A percentile compares a stretch with the other conserved stretches of the same genome.
phyloP scores from a whole-genome alignment of 345 rosid genomes.

The Theobroma cacao region DNA sequence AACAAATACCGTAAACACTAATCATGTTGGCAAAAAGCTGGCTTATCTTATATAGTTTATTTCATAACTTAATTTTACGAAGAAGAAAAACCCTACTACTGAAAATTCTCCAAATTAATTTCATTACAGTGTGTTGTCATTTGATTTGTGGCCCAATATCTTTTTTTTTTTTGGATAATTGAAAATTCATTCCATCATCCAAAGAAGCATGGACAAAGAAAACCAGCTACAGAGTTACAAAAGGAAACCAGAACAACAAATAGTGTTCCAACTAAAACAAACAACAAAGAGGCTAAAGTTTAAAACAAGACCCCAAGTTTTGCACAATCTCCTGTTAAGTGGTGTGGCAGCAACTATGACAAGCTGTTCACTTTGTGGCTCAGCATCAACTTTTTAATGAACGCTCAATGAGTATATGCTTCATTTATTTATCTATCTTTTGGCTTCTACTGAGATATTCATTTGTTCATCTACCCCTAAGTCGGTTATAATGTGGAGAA shows the following conservation, averaged over 20 bases:
- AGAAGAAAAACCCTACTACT: neutral
- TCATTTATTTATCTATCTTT: neutral
- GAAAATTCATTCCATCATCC: neutral
- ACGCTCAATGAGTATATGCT: neutral
- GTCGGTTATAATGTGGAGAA: neutral
- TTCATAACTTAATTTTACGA: neutral
- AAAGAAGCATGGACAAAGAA: neutral
- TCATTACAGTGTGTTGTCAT: too few species aligned
- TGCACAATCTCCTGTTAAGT: neutral
- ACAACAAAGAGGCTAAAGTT: neutral
- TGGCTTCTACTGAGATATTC: neutral
- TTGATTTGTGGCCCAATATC: neutral
- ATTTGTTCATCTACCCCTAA: neutral
- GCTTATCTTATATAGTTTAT: neutral
- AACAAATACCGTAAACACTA: neutral
- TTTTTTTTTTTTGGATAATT: neutral
- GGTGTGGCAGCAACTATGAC: neutral
- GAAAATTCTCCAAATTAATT: neutral
- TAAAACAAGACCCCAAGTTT: neutral
- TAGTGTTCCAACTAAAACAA: neutral
- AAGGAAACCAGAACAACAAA: neutral
- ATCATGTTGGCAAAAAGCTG: neutral
- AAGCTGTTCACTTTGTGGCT: neutral
- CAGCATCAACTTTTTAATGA: neutral
- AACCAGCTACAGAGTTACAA: neutral